phyloP scores from a whole-genome alignment of 2,329 filamentous ascomycete genomes.

The Botryotinia convoluta region DNA sequence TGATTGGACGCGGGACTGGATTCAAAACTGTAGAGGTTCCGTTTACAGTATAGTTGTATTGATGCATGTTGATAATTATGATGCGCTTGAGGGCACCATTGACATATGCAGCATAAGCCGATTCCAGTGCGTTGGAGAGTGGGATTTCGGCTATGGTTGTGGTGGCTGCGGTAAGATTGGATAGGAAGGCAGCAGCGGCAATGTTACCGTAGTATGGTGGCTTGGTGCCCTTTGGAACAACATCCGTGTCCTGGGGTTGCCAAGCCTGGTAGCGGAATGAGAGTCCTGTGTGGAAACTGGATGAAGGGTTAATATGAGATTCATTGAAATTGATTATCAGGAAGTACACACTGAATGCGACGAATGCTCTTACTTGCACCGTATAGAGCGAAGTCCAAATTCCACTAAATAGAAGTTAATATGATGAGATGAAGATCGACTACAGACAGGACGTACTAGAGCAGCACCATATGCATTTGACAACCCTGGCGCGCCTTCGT shows the following conservation, averaged over 20 bases:
- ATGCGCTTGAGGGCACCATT: constrained; percentile 46
- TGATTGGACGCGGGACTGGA: constrained; percentile 37
- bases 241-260: constrained; percentile 55
- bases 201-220: constrained; percentile 63
- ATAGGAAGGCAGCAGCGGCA: constrained; percentile 55
- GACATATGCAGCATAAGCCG: constrained; percentile 57
- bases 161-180: constrained; percentile 40
- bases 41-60: constrained; percentile 57
- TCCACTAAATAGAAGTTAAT: constrained; percentile 44
- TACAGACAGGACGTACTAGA: constrained; percentile 37
- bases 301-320: background rate
- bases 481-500: constrained; percentile 58
- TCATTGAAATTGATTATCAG: background rate
- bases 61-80: constrained; percentile 55
- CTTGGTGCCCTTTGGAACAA: constrained; percentile 54
- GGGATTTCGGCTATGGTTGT: constrained; percentile 50
- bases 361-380: constrained; percentile 54
- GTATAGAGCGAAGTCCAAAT: constrained; percentile 59
- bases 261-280: constrained; percentile 60
- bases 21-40: constrained; percentile 38
- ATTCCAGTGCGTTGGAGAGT: constrained; percentile 41
- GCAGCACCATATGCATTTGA: constrained; percentile 65
- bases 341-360: constrained; percentile 46
- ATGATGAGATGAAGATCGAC: background rate
- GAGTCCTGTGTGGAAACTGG: constrained; percentile 59